Base-by-base conservation (phyloP, 2,329 filamentous ascomycete species). In the Cladosporium cucumerinum region DNA sequence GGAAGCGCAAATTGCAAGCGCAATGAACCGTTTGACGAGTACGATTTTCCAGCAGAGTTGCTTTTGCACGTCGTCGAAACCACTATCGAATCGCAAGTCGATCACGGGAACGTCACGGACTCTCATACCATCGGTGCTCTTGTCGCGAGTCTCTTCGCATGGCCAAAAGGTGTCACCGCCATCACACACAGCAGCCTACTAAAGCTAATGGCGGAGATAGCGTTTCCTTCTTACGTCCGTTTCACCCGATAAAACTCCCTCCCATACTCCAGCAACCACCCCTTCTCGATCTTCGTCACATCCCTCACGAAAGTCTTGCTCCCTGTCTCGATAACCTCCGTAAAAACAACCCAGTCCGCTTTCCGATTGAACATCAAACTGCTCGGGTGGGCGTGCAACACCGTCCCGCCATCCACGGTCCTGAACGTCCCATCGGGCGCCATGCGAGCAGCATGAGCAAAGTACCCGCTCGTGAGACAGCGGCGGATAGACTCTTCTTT, bases 291-390 rank as follows among this genome's bases (percentile, higher is more conserved):
- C 80, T 92, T 95, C n/a, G 89, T 95, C 66, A 98, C 82, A 77
- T 98, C 94, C 63, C 92, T 84, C 71, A 99, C 96, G 75, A 89
- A 98, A 0, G 86, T 93, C 82, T 98, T 98, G 68, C 86, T 87
- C 11, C 89, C 87, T 5, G 91, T 96, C 80, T 98, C 92, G 83
- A 97, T 87, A 43, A 97, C 87, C 79, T 97, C 94, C 72, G 96
- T 90, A 74, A 97, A 99, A 36, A 99, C 85, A 11, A 98, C 93
- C 93, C 94, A 98, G 69, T 97, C 93, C 12, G 92, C 92, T 80
- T 96, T 97, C 64, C 93, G 88, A 77, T 97, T 96, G 82, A 98
- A 98, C 87, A 98, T 92, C 70, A 98, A 80, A 46, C 91, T 96
- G 73, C 87, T 96, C 0, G 95, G 95, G 78, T 99, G 95, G 25